phyloP scores from a whole-genome alignment of 2,329 filamentous ascomycete species.

The Fusarium hainanense region DNA sequence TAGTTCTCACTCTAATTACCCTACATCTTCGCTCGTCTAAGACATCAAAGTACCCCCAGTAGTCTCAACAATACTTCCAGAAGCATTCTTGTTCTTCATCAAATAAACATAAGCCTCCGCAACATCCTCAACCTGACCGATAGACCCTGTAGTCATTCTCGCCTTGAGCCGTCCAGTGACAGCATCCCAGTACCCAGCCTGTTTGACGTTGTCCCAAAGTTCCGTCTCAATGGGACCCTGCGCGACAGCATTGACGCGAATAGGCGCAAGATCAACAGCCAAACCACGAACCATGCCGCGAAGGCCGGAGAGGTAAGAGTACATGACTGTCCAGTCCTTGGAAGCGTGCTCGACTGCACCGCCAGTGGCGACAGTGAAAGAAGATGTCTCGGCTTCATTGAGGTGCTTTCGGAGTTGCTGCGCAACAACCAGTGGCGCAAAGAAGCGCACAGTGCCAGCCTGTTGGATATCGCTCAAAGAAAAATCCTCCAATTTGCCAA shows the following conservation, averaged over 20 bases:
- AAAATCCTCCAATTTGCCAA: conserved; percentile 31
- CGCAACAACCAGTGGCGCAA: conserved; percentile 32
- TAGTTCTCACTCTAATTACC: neutral
- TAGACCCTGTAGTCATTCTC: conserved; percentile 23
- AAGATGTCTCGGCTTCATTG: conserved; percentile 21
- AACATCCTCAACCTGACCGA: conserved; percentile 36
- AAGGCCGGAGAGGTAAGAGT: conserved; percentile 26
- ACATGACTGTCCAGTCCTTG: conserved; percentile 34
- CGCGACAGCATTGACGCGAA: conserved; percentile 36
- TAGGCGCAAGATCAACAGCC: conserved; percentile 36
- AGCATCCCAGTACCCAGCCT: conserved; percentile 31
- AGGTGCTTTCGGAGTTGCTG: conserved; percentile 36
- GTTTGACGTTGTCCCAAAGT: conserved; percentile 30
- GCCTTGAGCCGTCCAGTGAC: conserved; percentile 27
- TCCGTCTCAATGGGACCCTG: conserved; percentile 33
- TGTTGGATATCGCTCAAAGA: conserved; percentile 22
- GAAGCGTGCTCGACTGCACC: conserved; percentile 25
- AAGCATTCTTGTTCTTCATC: conserved; percentile 41
- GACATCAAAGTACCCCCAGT: conserved; percentile 35
- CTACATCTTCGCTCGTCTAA: conserved; percentile 1
- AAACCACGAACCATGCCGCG: conserved; percentile 31
- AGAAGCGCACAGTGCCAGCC: conserved; percentile 36
- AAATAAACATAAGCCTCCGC: conserved; percentile 38
- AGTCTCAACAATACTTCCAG: conserved; percentile 38
- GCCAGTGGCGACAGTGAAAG: conserved; percentile 34